These are phyloP conservation scores for Rhodomyrtus tomentosa DNA, from an alignment of 345 rosid species.

Conservation along the genomic window DNA sequence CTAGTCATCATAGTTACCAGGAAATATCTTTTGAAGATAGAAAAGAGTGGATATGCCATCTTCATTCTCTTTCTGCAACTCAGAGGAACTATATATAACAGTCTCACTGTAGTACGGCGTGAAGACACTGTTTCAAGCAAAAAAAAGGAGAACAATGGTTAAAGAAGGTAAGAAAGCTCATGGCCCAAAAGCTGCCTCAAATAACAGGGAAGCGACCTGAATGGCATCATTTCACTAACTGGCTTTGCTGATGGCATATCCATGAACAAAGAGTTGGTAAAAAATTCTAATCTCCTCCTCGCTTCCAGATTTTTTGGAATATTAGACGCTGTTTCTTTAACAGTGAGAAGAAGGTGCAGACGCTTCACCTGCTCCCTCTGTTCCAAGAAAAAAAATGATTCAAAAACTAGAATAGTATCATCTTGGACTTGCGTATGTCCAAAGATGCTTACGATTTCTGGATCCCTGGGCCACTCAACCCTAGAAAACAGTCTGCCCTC, in stretches of 20 bases:
- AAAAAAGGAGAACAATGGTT: not conserved
- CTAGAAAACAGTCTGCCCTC: slow-evolving; percentile 80
- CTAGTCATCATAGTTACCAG: slow-evolving; percentile 37
- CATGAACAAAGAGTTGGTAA: slow-evolving; percentile 89
- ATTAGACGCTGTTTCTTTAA: slow-evolving; percentile 87
- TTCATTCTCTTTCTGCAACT: slow-evolving; percentile 86
- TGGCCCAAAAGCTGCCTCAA: not conserved
- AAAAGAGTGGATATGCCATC: slow-evolving; percentile 96
- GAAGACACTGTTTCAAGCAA: slow-evolving; percentile 58
- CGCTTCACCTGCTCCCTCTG: slow-evolving; percentile 96
- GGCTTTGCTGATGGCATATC: slow-evolving; percentile 87
- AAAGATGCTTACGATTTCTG: slow-evolving; percentile 64
- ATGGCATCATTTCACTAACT: slow-evolving; percentile 82
- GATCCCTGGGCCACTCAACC: slow-evolving; percentile 87
- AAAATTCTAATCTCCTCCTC: slow-evolving; percentile 88
- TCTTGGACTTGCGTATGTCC: slow-evolving; percentile 4
- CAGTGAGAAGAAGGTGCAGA: slow-evolving; percentile 90
- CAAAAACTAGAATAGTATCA: slow-evolving; percentile 2
- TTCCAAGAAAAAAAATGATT: slow-evolving; percentile 5
- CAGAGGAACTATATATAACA: slow-evolving; percentile 86
- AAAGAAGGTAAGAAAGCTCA: not conserved
- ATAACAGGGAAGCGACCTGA: slow-evolving; percentile 35
- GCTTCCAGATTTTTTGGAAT: slow-evolving; percentile 98
- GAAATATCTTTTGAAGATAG: slow-evolving; percentile 97
- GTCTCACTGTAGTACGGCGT: slow-evolving; percentile 99